Evolutionary conservation across 257 asterid genomes (phyloP), one percentile per base, ranked within the genome.

Genomic region (Primulina huaijiensis): DNA sequence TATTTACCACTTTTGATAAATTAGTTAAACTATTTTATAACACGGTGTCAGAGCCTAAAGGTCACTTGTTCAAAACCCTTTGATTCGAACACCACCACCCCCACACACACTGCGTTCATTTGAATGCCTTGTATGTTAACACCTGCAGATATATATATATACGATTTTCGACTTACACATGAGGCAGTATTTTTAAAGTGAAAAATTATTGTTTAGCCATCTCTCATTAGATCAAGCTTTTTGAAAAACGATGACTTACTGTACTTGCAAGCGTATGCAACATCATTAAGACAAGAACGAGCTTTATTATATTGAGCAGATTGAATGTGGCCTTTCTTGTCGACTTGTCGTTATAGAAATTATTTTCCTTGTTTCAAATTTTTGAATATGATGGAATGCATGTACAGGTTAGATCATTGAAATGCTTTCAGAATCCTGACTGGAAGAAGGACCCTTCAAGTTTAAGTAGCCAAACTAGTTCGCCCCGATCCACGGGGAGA

Each of bases 331-430:
- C 33, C 31, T 66, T 66, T 21, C 23, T n/a, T 69, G 74, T 21
- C 11, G 56, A 37, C 17, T 20, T 38, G 14, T 23, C 3, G 23
- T 68, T 43, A 12, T 43, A 43, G 55, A 8, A 10, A 27, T 68
- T 55, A 1, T 56, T 2, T 19, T 31, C 53, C 7, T 23, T 38
- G 8, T 69, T 11, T 5, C 23, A 21, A 23, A 29, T 7, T 20
- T 31, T 35, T 27, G 57, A 66, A 60, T 25, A 37, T 53, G 1
- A 63, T 65, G 8, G 34, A 37, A 20, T 27, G 30, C 30, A n/a
- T 74, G 23, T 76, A 27, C 92, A 91, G 97, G 92, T 86, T 64
- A 83, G 88, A 74, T 91, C 95, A 74, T 69, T 91, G 82, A 83
- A 82, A 76, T 91, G 96, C 82, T 91, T 91, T 68, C 90, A 84